Conservation (phyloP, 352 stramenopile genomes). For the Pilasporangium apinafurcum region DNA sequence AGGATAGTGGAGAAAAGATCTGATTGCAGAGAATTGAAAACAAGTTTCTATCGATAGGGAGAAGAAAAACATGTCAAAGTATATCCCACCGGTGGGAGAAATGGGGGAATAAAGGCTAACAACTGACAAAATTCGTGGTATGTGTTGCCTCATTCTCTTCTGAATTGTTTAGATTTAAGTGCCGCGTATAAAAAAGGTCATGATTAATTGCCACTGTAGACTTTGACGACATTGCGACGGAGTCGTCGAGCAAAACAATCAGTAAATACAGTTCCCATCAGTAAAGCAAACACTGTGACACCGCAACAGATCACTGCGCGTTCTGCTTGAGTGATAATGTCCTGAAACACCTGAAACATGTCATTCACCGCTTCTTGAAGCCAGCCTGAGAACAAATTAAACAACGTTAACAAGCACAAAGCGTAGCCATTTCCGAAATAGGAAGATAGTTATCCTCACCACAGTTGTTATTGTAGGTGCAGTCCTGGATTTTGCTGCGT, state of each 20-base stretch:
- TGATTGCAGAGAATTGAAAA: no score
- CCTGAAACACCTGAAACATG: conserved; percentile 38
- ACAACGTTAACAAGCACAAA: not conserved
- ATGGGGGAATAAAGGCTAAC: no score
- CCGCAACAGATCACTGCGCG: conserved; percentile 21
- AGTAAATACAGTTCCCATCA: conserved; percentile 27
- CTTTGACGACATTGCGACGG: conserved; percentile 44
- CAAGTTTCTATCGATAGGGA: no score
- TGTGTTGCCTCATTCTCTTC: no score
- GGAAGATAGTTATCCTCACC: conserved; percentile 17
- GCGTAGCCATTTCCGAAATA: no score
- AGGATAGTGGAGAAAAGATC: no score
- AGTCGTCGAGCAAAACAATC: conserved; percentile 39
- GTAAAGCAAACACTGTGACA: conserved; percentile 11
- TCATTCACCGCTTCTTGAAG: conserved; percentile 34
- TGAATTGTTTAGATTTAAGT: no score
- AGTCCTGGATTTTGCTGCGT: conserved; percentile 49
- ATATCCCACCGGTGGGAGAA: no score
- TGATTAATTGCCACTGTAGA: conserved; percentile 30
- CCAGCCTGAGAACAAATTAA: conserved; percentile 21
- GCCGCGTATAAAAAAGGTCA: no score
- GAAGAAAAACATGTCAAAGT: no score
- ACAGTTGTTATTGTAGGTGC: conserved; percentile 47
- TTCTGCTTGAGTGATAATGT: conserved; percentile 30
- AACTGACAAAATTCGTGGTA: no score